Conservation (phyloP, 2,329 filamentous ascomycete species). For the Tolypocladium album region DNA sequence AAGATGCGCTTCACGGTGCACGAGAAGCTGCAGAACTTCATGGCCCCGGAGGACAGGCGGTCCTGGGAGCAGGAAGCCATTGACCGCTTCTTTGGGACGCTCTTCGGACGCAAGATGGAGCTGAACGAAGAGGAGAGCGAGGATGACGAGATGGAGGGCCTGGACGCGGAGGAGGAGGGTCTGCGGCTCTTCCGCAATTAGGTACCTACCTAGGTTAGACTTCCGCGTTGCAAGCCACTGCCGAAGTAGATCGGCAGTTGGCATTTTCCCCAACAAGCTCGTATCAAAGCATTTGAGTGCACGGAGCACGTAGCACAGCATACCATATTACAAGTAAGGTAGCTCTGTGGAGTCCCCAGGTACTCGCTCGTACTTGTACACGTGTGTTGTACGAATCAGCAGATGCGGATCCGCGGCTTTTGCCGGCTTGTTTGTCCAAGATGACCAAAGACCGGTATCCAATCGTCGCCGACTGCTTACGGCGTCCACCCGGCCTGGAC, state of each 20-base stretch:
- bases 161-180: conserved; percentile 41
- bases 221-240: neutral
- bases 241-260: neutral
- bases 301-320: neutral
- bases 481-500: neutral
- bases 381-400: neutral
- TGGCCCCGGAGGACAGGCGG: conserved; percentile 79
- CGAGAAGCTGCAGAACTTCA: conserved; percentile 96
- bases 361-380: too few relatives aligned
- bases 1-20: conserved; percentile 93
- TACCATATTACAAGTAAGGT: too few relatives aligned
- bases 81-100: conserved; percentile 63
- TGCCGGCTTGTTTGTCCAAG: too few relatives aligned
- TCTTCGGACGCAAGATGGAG: conserved; percentile 61
- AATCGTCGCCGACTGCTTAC: neutral
- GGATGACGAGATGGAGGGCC: conserved; percentile 40
- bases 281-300: neutral
- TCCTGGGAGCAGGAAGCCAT: conserved; percentile 72
- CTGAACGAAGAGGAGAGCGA: conserved; percentile 48
- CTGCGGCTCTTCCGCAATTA: conserved; percentile 41
- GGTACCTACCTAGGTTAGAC: too few relatives aligned
- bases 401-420: neutral
- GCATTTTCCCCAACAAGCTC: neutral
- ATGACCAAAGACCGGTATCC: neutral
- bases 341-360: neutral